A percentile compares a stretch with the other conserved stretches of the same genome.
Conservation (phyloP, 108 stramenopile species). For the Phaeodactylum tricornutum region DNA sequence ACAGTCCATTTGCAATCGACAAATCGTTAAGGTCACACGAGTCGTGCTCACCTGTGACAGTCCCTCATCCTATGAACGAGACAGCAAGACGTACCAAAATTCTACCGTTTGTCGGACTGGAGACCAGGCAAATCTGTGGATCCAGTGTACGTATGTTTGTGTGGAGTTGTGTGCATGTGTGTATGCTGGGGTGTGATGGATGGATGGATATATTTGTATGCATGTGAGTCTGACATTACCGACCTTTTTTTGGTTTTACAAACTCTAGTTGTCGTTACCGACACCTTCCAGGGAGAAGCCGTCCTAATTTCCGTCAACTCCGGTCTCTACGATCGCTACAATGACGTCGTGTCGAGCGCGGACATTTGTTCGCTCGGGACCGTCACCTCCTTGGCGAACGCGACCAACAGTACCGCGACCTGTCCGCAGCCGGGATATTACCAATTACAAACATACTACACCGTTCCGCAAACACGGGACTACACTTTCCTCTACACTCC, state of each 20-base stretch:
- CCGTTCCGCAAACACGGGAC: not conserved
- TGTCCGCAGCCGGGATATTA: constrained; percentile 7
- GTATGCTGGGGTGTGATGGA: not conserved
- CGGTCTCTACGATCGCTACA: constrained; percentile 4
- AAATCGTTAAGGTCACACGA: not conserved
- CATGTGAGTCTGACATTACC: not conserved
- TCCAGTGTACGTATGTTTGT: constrained; percentile 8
- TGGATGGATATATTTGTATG: not conserved
- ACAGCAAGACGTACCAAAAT: not conserved
- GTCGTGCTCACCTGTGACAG: constrained; percentile 9
- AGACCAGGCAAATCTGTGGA: constrained; percentile 5
- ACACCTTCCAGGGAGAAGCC: not conserved
- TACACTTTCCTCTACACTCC: constrained; percentile 5
- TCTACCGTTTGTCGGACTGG: not conserved
- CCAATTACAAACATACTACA: constrained; percentile 4
- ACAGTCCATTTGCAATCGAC: not conserved
- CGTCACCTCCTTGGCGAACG: not conserved
- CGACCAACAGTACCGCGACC: not conserved
- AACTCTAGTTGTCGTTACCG: not conserved
- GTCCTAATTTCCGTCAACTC: constrained; percentile 2
- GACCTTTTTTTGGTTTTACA: not conserved
- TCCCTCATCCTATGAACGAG: not conserved
- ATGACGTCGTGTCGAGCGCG: not conserved
- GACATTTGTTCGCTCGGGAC: constrained; percentile 1
- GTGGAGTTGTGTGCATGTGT: not conserved